These are phyloP conservation scores for Trametes sp. DNA, from an alignment of 1,284 basidiomycete genomes.

Conservation along the genomic window DNA sequence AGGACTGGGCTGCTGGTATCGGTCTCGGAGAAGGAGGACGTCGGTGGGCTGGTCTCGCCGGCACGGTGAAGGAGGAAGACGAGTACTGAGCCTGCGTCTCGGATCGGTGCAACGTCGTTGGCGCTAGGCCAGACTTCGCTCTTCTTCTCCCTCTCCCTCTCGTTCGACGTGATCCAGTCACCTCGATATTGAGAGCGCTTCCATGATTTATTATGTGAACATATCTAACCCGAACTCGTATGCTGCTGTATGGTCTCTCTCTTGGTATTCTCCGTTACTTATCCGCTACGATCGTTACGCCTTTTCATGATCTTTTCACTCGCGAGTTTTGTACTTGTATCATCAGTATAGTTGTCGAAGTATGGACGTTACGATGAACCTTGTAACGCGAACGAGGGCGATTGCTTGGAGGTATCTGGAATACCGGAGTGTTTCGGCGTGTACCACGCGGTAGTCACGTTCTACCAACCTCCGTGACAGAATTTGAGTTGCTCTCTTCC, in stretches of 20 bases:
- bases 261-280: neutral
- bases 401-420: too few species aligned
- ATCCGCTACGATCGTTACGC: constrained; percentile 1
- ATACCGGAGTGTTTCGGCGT: too few species aligned
- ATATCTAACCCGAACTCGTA: constrained; percentile 26
- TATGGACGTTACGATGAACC: neutral
- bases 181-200: neutral
- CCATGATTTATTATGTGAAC: constrained; percentile 29
- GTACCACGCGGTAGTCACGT: neutral
- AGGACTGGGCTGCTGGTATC: constrained; percentile 31
- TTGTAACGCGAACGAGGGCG: too few species aligned
- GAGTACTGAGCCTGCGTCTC: constrained; percentile 36
- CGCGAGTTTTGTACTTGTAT: neutral
- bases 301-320: neutral
- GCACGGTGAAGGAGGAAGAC: constrained; percentile 45
- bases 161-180: too few species aligned
- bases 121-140: neutral
- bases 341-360: constrained; percentile 2
- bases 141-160: neutral
- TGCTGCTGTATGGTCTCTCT: constrained; percentile 10
- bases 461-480: neutral
- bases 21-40: constrained; percentile 22
- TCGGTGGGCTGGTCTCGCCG: constrained; percentile 42
- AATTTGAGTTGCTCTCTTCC: neutral
- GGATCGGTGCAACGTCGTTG: neutral